A percentile compares a stretch with the other conserved stretches of the same genome.
phyloP scores from a whole-genome alignment of 495 filamentous ascomycete species.

The Hypoxylon lenormandii region DNA sequence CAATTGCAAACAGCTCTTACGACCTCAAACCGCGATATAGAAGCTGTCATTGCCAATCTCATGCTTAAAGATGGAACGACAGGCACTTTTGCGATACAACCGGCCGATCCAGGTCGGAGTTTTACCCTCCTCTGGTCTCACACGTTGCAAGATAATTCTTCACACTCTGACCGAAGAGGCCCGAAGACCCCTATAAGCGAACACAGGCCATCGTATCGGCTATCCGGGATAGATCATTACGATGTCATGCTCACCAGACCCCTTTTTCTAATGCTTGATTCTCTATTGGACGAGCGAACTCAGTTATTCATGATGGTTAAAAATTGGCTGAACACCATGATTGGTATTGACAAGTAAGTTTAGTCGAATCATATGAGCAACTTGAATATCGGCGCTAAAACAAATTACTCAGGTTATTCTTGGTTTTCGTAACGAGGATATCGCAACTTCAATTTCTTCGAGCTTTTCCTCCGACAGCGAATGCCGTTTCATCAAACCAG shows the following conservation, averaged over 20 bases:
- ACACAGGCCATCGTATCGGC: conserved; percentile 58
- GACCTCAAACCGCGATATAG: conserved; percentile 69
- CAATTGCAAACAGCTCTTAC: conserved; percentile 75
- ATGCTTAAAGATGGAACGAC: conserved; percentile 69
- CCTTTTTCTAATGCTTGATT: conserved; percentile 83
- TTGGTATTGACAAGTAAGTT: conserved; percentile 72
- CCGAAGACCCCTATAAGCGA: conserved; percentile 66
- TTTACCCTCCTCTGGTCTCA: conserved; percentile 84
- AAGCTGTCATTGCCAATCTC: conserved; percentile 80
- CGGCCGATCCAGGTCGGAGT: conserved; percentile 69
- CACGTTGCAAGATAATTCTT: conserved; percentile 72
- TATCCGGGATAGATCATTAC: conserved; percentile 65
- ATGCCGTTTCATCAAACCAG: conserved; percentile 42
- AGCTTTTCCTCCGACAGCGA: conserved; percentile 51
- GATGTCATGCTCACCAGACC: conserved; percentile 83
- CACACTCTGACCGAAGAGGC: conserved; percentile 58
- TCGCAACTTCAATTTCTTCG: conserved; percentile 66
- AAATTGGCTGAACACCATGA: conserved; percentile 82
- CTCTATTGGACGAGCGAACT: conserved; percentile 75
- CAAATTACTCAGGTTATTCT: conserved; percentile 60
- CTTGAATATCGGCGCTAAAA: conserved; percentile 11
- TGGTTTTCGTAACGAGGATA: conserved; percentile 68
- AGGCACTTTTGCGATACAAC: conserved; percentile 64
- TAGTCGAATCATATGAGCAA: not conserved
- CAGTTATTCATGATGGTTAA: conserved; percentile 80